These are phyloP conservation scores for Nicotiana tabacum DNA, from an alignment of 257 asterid genomes.

Conservation along the genomic window DNA sequence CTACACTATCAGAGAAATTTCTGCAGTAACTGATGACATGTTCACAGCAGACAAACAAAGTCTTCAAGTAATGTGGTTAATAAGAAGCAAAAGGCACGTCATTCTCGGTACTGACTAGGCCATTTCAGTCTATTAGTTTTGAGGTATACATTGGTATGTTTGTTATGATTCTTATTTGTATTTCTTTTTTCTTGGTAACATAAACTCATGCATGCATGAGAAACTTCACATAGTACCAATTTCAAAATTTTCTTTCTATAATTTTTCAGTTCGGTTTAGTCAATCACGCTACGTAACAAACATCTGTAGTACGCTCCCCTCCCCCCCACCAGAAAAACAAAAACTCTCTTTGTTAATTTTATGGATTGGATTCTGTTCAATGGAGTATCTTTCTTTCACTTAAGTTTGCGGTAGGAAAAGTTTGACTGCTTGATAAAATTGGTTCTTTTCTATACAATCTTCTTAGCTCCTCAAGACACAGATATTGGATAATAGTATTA, in stretches of 20 bases:
- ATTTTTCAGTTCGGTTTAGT: too few relatives aligned
- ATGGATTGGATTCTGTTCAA: neutral
- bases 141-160: neutral
- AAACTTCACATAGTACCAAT: too few relatives aligned
- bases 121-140: neutral
- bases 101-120: neutral
- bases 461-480: neutral
- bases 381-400: neutral
- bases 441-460: neutral
- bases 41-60: too few relatives aligned
- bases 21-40: neutral
- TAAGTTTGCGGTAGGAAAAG: neutral
- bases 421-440: neutral
- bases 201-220: too few relatives aligned
- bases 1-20: constrained; percentile 23
- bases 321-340: neutral
- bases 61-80: neutral
- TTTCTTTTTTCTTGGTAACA: too few relatives aligned
- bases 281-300: neutral
- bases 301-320: neutral
- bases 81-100: neutral
- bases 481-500: neutral
- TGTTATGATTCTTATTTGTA: neutral
- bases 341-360: neutral
- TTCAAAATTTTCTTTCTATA: too few relatives aligned